Evolutionary conservation across 371 early-diverging fungal genomes (phyloP).

Genomic region (Lichtheimia ramosa): DNA sequence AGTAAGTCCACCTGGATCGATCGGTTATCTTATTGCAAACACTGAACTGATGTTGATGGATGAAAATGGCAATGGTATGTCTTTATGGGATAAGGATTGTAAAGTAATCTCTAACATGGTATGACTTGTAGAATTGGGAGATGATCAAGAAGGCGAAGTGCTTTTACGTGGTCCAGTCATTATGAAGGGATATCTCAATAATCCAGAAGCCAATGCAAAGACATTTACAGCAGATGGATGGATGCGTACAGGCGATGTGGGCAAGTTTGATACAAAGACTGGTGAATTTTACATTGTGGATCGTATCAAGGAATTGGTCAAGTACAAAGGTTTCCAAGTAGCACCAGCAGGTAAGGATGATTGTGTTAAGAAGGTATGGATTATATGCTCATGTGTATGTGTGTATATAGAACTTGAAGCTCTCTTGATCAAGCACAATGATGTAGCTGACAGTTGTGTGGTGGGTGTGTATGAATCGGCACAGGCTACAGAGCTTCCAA

Average conservation of each 20-base stretch:
- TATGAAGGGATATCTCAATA: conserved; percentile 76
- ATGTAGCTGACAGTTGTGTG: conserved; percentile 76
- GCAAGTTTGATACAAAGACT: conserved; percentile 48
- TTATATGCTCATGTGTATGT: neutral
- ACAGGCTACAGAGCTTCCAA: conserved; percentile 76
- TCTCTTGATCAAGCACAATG: conserved; percentile 62
- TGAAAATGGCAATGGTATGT: conserved; percentile 45
- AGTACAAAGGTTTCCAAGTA: conserved; percentile 79
- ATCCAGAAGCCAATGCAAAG: conserved; percentile 66
- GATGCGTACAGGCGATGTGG: conserved; percentile 88
- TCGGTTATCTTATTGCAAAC: conserved; percentile 70
- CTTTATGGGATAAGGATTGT: neutral
- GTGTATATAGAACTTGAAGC: conserved; percentile 69
- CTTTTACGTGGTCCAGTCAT: conserved; percentile 82
- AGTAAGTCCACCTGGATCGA: conserved; percentile 51
- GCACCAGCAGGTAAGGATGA: conserved; percentile 52
- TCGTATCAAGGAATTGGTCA: conserved; percentile 78
- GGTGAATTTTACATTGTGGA: conserved; percentile 69
- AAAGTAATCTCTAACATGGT: neutral
- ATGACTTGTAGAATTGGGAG: conserved; percentile 45
- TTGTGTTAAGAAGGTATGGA: conserved; percentile 9
- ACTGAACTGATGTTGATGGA: conserved; percentile 72
- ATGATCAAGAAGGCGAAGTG: conserved; percentile 69
- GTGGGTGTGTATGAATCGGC: conserved; percentile 53
- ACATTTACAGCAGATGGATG: conserved; percentile 74